phyloP scores from a whole-genome alignment of 441 rosid species.

The Pelargonium hybrid region DNA sequence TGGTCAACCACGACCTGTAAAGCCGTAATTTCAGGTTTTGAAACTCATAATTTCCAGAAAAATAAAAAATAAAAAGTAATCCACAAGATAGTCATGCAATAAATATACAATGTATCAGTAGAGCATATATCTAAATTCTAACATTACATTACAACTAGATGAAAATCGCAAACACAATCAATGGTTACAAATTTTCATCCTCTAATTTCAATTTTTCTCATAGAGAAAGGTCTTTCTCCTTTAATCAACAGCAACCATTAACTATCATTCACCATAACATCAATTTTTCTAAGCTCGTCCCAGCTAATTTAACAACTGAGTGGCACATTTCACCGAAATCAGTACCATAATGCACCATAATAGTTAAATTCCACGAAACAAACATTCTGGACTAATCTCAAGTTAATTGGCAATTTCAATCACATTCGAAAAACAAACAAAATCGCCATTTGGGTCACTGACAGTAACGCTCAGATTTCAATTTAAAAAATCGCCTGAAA shows the following conservation, averaged over 20 bases:
- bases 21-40: neutral
- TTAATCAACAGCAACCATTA: neutral
- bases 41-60: neutral
- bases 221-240: neutral
- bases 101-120: neutral
- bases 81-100: neutral
- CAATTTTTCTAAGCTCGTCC: neutral
- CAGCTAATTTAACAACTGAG: neutral
- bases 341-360: neutral
- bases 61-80: constrained; percentile 1
- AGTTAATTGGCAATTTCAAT: neutral
- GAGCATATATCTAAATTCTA: neutral
- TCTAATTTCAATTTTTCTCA: no score
- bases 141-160: neutral
- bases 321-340: neutral
- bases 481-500: neutral
- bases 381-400: neutral
- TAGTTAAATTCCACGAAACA: neutral
- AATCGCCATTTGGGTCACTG: neutral
- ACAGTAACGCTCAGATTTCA: neutral
- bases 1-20: constrained; percentile 17
- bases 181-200: no score
- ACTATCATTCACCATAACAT: neutral
- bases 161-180: neutral
- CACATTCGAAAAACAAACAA: neutral